phyloP scores from a whole-genome alignment of 2,329 filamentous ascomycete species.

The Lojkania enalia region DNA sequence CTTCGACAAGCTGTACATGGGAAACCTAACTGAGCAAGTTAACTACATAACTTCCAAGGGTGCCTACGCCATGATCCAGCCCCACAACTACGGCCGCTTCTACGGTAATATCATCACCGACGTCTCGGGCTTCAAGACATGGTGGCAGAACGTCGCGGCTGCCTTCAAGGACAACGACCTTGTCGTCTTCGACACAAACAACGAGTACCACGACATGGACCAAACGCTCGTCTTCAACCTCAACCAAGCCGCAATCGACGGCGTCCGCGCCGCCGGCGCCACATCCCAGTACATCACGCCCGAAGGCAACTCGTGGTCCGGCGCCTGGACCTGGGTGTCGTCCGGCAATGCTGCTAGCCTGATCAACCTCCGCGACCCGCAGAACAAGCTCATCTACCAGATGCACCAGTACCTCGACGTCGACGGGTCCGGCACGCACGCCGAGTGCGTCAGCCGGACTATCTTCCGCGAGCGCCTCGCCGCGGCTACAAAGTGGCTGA shows the following conservation, averaged over 20 bases:
- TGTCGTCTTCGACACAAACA: slow-evolving; percentile 54
- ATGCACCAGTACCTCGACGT: slow-evolving; percentile 66
- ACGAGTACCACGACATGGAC: slow-evolving; percentile 52
- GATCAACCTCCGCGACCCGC: slow-evolving; percentile 54
- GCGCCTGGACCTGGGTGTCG: slow-evolving; percentile 55
- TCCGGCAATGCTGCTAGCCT: slow-evolving; percentile 52
- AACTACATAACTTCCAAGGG: slow-evolving; percentile 54
- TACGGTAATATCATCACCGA: slow-evolving; percentile 51
- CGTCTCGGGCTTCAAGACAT: slow-evolving; percentile 47
- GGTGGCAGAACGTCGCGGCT: slow-evolving; percentile 49
- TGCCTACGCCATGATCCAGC: slow-evolving; percentile 53
- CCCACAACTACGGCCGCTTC: slow-evolving; percentile 58
- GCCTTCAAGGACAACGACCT: slow-evolving; percentile 46
- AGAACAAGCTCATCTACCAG: slow-evolving; percentile 61
- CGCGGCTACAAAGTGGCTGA: slow-evolving; percentile 58
- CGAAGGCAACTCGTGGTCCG: slow-evolving; percentile 57
- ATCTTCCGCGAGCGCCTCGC: slow-evolving; percentile 57
- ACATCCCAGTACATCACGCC: slow-evolving; percentile 62
- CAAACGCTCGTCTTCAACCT: slow-evolving; percentile 50
- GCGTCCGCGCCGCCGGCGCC: slow-evolving; percentile 50
- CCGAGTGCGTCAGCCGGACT: slow-evolving; percentile 56
- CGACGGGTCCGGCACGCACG: slow-evolving; percentile 57
- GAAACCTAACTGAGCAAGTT: slow-evolving; percentile 48
- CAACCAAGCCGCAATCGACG: slow-evolving; percentile 53
- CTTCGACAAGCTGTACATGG: slow-evolving; percentile 49